Base-by-base conservation (phyloP, 2,329 filamentous ascomycete genomes). In the Botrytis cinerea region DNA sequence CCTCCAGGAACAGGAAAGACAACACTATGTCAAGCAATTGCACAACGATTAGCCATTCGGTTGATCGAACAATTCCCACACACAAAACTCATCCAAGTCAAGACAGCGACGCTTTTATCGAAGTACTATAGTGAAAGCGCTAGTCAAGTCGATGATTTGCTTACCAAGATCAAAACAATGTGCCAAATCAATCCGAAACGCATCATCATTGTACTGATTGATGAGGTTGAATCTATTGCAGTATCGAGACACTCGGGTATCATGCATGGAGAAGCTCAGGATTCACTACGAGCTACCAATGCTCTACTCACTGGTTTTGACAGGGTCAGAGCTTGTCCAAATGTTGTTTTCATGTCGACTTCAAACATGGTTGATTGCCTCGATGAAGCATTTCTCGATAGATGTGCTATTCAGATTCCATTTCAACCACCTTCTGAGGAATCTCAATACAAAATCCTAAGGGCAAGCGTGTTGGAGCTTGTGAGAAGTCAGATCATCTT, bases 21-120 rank as follows among this genome's bases (percentile, higher is more conserved):
- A 18, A 95, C 97, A 91, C 84, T 97, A 79, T 95, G 98, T 83
- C 98, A 98, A 87, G 95, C 95, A 22, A 95, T 99, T 40, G 96
- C 96, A 20, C 85, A 87, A 73, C 86, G 85, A 76, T 80, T 86
- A 2, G 82, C 83, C 28, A 86, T 87, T 51, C 81, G 85, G 0
- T 80, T 86, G 1, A 80, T 81, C 1, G 75, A 79, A 4, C 72
- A 72, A 3, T 86, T 83, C 73, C 78, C 80, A 2, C 69, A 78
- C 0, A 80, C 81, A 0, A 81, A 78, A 35, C 79, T 87, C 6
- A 76, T 87, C 63, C 82, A 86, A 71, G 79, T 87, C 74, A 84
- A 86, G 61, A 82, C 84, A 2, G 82, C 84, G 35, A 80, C 81
- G 4, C 78, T 87, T 32, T 78, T 86, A 8, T 85, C 83, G 74